A percentile compares a stretch with the other conserved stretches of the same genome.
Conservation (phyloP, 495 filamentous ascomycete genomes). For the Pyrenula aspistea region DNA sequence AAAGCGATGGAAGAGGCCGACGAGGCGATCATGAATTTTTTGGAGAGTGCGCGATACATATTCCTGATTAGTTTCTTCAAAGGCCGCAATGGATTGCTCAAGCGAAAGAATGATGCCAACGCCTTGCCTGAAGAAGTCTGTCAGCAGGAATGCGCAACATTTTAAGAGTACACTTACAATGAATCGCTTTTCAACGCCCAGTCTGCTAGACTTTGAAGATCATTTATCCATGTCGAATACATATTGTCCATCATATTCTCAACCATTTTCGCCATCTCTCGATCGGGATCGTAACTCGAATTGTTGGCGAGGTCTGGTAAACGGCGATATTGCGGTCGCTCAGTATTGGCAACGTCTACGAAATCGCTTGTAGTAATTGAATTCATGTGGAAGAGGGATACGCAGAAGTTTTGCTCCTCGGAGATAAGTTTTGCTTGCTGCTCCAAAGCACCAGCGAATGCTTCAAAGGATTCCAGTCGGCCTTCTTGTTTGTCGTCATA, state of each 20-base stretch:
- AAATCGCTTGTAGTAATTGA: conserved; percentile 71
- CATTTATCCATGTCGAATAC: conserved; percentile 66
- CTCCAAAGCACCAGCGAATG: conserved; percentile 67
- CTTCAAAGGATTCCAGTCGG: conserved; percentile 63
- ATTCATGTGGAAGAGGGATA: conserved; percentile 84
- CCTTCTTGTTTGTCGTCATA: conserved; percentile 54
- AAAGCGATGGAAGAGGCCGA: conserved; percentile 71
- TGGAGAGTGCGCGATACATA: conserved; percentile 70
- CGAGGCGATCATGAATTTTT: conserved; percentile 65
- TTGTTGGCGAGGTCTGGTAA: conserved; percentile 58
- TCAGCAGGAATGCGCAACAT: conserved; percentile 4
- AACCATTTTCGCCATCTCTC: conserved; percentile 66
- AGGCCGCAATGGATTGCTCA: conserved; percentile 60
- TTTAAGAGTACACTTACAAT: conserved; percentile 41
- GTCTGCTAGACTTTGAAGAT: conserved; percentile 70
- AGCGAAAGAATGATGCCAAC: conserved; percentile 76
- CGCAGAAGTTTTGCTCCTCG: conserved; percentile 88
- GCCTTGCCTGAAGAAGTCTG: conserved; percentile 49
- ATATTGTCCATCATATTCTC: conserved; percentile 77
- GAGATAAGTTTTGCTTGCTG: conserved; percentile 69
- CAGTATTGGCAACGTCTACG: conserved; percentile 56
- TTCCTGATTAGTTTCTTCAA: conserved; percentile 84
- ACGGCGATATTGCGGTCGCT: conserved; percentile 51
- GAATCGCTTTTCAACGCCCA: conserved; percentile 75
- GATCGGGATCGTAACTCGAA: conserved; percentile 71